Evolutionary conservation across 495 filamentous ascomycete genomes (phyloP), one percentile per base, ranked within the genome.

Genomic region (Margaritispora aquatica): DNA sequence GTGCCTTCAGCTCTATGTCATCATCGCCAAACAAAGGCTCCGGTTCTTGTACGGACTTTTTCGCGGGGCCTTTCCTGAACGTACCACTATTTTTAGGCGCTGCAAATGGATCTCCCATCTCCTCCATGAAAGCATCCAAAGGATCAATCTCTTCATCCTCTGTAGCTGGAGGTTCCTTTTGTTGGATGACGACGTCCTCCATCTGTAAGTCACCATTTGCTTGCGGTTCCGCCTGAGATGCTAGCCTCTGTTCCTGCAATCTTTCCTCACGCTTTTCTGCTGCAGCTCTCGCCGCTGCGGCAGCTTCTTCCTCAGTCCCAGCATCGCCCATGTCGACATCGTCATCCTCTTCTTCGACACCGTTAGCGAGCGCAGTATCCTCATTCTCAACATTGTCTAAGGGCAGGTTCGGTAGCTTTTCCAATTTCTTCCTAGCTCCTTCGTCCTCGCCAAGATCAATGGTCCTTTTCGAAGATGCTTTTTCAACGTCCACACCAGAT

Each of bases 111-210:
- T 82, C 79, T n/a, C 74, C 82, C 24, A 98, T 81, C 48, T 80
- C 85, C 50, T 85, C 86, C 94, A 99, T 97, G 74, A 92, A 99
- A 10, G 92, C 93, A 74, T 99, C 94, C 29, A 99, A 78, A 23
- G 94, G 92, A 71, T 99, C 94, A 54, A 90, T 71, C 21, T 96
- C 92, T 26, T 93, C 92, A 41, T 85, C 85, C 19, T 80, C 78
- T 47, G 82, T 62, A 26, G 41, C 44, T 20, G 49, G 9, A 19
- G 38, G 7, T 1, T 51, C 17, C 74, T 60, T 57, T 19, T 47
- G 26, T 26, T 24, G 31, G 13, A 38, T 24, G 21, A 49, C 26
- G 20, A 64, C 66, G 20, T 73, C 73, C 52, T 57, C 63, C 77
- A 80, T 84, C 5, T 74, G 56, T 10, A 73, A 68, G 62, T 85